Evolutionary conservation across 1,284 basidiomycete species (phyloP).

Genomic region (Spongispora temasekensis): DNA sequence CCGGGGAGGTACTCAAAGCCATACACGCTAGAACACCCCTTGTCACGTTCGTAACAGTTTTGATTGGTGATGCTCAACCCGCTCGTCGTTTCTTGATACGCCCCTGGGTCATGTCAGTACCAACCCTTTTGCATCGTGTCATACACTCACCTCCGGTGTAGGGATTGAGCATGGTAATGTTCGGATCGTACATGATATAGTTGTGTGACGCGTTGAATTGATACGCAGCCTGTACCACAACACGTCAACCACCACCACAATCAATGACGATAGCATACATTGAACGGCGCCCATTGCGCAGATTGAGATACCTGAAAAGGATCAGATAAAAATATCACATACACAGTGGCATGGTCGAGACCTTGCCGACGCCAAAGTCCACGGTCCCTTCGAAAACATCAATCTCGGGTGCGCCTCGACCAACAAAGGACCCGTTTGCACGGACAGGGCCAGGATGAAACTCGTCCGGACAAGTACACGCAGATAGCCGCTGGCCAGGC

Average conservation of each 20-base stretch:
- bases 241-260: constrained; percentile 7
- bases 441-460: constrained; percentile 81
- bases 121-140: not conserved
- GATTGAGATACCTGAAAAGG: constrained; percentile 33
- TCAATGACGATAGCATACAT: constrained; percentile 20
- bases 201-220: constrained; percentile 32
- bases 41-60: constrained; percentile 32
- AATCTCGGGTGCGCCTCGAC: constrained; percentile 84
- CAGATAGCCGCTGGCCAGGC: constrained; percentile 79
- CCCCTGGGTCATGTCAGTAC: constrained; percentile 23
- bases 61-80: constrained; percentile 33
- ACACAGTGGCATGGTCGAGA: not conserved
- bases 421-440: constrained; percentile 61
- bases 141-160: constrained; percentile 32
- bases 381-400: constrained; percentile 37
- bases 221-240: constrained; percentile 31
- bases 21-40: constrained; percentile 34
- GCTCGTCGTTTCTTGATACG: constrained; percentile 37
- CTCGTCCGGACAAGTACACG: constrained; percentile 79
- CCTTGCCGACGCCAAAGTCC: constrained; percentile 30
- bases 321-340: not conserved
- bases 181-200: constrained; percentile 28
- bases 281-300: constrained; percentile 38
- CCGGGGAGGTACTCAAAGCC: constrained; percentile 39
- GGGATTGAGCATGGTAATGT: constrained; percentile 28